phyloP scores from a whole-genome alignment of 805 yeast species.

The Lipomyces oligophaga region DNA sequence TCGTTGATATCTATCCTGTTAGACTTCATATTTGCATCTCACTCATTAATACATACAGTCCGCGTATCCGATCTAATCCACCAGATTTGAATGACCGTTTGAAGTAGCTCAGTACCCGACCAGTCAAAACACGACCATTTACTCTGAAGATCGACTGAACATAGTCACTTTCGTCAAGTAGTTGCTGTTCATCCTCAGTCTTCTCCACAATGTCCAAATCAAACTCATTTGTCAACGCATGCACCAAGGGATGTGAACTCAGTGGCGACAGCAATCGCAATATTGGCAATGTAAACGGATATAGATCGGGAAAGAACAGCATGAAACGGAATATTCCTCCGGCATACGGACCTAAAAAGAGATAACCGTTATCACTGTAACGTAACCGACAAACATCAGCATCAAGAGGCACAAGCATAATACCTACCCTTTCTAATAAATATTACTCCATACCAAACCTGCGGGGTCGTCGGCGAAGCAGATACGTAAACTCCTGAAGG shows the following conservation, averaged over 20 bases:
- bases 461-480: constrained; percentile 25
- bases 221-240: constrained; percentile 19
- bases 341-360: constrained; percentile 19
- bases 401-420: not conserved
- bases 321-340: constrained; percentile 26
- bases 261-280: constrained; percentile 16
- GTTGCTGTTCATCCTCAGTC: constrained; percentile 4
- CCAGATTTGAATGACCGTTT: constrained; percentile 25
- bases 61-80: constrained; percentile 17
- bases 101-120: constrained; percentile 23
- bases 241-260: constrained; percentile 18
- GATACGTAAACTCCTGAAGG: constrained; percentile 24
- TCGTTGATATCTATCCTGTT: constrained; percentile 6
- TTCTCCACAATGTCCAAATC: constrained; percentile 15
- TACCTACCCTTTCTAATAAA: constrained; percentile 17
- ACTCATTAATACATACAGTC: constrained; percentile 2
- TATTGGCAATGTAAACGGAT: constrained; percentile 18
- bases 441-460: constrained; percentile 28
- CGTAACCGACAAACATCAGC: too few relatives aligned
- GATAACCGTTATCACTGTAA: not conserved
- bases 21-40: not conserved
- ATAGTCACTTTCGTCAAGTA: constrained; percentile 6
- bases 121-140: constrained; percentile 22
- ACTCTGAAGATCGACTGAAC: constrained; percentile 21
- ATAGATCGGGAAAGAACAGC: constrained; percentile 23